Percentiles rank a stretch among this genome's conserved stretches.
phyloP scores from a whole-genome alignment of 2,329 filamentous ascomycete species.

The Colletotrichum endophyticum region DNA sequence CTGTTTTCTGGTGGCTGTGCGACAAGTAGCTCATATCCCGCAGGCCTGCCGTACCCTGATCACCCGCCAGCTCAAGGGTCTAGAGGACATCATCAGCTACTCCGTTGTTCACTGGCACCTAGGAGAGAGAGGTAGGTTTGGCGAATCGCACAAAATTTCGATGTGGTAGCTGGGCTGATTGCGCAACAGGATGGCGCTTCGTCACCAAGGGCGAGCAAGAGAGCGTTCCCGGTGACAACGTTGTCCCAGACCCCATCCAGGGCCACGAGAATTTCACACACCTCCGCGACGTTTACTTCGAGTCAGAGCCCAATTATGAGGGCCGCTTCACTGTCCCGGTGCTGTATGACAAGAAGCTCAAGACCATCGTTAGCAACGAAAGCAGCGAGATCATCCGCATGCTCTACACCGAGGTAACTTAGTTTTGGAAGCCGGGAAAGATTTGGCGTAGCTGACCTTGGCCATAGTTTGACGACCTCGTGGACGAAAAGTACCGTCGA shows the following conservation, averaged over 20 bases:
- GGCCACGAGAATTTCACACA: slow-evolving; percentile 73
- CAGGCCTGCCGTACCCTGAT: slow-evolving; percentile 85
- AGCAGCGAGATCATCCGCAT: slow-evolving; percentile 92
- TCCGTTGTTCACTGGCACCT: slow-evolving; percentile 96
- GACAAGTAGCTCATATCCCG: neutral
- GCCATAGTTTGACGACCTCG: slow-evolving; percentile 70
- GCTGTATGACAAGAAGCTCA: slow-evolving; percentile 78
- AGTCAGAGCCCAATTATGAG: slow-evolving; percentile 71
- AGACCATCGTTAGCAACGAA: slow-evolving; percentile 88
- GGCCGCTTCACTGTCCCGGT: slow-evolving; percentile 89
- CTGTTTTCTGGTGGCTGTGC: neutral
- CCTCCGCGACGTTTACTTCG: slow-evolving; percentile 82
- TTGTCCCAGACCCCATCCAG: slow-evolving; percentile 71
- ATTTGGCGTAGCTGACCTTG: neutral
- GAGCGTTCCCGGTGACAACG: slow-evolving; percentile 63
- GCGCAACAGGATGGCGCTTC: slow-evolving; percentile 81
- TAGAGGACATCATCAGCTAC: slow-evolving; percentile 80
- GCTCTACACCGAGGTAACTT: slow-evolving; percentile 68
- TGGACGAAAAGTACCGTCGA: slow-evolving; percentile 63
- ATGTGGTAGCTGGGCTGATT: neutral
- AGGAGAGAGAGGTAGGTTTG: slow-evolving; percentile 52
- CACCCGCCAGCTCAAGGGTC: slow-evolving; percentile 85
- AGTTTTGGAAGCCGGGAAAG: neutral
- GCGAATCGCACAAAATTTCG: neutral
- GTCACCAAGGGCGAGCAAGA: slow-evolving; percentile 61